These are phyloP conservation scores for Herpotrichia juniperi DNA, from an alignment of 2,329 filamentous ascomycete genomes.

Conservation along the genomic window DNA sequence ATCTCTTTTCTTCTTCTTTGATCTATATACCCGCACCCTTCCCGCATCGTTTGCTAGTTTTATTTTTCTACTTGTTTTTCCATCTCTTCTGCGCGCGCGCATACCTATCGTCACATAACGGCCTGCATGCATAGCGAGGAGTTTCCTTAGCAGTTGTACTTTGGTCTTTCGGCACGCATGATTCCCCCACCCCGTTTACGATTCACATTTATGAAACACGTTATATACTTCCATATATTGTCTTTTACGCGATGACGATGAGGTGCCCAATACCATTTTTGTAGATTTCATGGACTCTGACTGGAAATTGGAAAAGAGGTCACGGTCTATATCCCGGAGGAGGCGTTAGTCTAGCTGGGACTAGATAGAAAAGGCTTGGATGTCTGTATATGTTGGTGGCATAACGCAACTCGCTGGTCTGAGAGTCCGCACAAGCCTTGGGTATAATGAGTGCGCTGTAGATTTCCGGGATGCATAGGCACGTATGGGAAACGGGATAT, in stretches of 20 bases:
- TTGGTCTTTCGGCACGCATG: constrained; percentile 16
- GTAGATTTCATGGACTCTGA: neutral
- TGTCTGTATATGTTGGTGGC: neutral
- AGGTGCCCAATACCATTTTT: constrained; percentile 1
- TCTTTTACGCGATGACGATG: neutral
- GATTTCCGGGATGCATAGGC: too few relatives aligned
- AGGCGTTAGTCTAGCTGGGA: neutral
- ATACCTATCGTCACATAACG: constrained; percentile 14
- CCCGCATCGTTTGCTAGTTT: constrained; percentile 5
- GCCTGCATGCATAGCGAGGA: constrained; percentile 38
- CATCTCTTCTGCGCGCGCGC: constrained; percentile 12
- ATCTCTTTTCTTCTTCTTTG: constrained; percentile 6
- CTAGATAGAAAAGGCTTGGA: neutral
- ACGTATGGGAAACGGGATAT: too few relatives aligned
- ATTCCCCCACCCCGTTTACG: constrained; percentile 17
- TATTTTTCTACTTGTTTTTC: constrained; percentile 8
- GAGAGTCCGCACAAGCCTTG: too few relatives aligned
- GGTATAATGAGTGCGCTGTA: too few relatives aligned
- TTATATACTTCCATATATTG: neutral
- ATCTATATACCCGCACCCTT: constrained; percentile 16
- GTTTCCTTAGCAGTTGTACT: constrained; percentile 15
- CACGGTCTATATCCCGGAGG: neutral
- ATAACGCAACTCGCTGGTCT: constrained; percentile 4
- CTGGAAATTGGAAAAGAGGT: neutral
- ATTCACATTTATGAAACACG: neutral